Conservation (phyloP, 495 filamentous ascomycete genomes). For the Rusavskia elegans region DNA sequence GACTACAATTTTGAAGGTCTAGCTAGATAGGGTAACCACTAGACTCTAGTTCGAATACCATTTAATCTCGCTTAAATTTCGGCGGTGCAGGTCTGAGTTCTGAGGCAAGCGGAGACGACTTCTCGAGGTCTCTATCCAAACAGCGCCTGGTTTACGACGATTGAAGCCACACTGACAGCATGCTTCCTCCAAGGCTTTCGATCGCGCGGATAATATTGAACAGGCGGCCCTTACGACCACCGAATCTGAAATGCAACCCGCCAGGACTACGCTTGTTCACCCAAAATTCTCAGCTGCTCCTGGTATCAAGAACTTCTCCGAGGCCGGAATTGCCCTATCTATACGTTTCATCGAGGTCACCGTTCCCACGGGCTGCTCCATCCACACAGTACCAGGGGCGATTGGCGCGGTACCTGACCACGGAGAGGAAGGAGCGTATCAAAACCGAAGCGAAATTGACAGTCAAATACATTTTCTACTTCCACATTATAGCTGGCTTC, state of each 20-base stretch:
- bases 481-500: neutral
- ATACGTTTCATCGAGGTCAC: slow-evolving; percentile 29
- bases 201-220: neutral
- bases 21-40: too few species aligned
- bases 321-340: slow-evolving; percentile 77
- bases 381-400: slow-evolving; percentile 32
- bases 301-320: slow-evolving; percentile 28
- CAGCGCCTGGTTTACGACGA: too few species aligned
- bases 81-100: too few species aligned
- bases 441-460: slow-evolving; percentile 45
- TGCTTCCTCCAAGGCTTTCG: neutral
- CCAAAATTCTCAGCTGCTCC: slow-evolving; percentile 28
- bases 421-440: slow-evolving; percentile 51
- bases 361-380: slow-evolving; percentile 21
- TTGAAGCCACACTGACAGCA: neutral
- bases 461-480: slow-evolving; percentile 33
- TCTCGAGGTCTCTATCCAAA: too few species aligned
- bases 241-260: slow-evolving; percentile 3
- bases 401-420: slow-evolving; percentile 57
- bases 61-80: too few species aligned
- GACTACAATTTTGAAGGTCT: too few species aligned
- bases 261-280: slow-evolving; percentile 26
- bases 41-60: too few species aligned
- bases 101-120: too few species aligned
- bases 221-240: slow-evolving; percentile 2